Base-by-base conservation (phyloP, 306 rosid species). In the Begonia fuchsioides region DNA sequence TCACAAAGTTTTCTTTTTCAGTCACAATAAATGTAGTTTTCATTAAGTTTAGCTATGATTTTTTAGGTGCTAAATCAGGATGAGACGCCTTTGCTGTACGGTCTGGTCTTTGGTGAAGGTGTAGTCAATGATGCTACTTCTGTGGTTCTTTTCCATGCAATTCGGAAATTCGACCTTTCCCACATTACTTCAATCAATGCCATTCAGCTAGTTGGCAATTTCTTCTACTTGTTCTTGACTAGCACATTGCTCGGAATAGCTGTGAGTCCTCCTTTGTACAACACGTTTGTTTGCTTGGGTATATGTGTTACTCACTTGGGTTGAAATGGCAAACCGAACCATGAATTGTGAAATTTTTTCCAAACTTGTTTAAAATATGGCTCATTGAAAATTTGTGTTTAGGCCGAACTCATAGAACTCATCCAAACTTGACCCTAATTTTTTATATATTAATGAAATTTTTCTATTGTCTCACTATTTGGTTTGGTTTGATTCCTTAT, bases 61-160 rank as follows among this genome's bases (percentile, higher is more conserved):
- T 59, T 57, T 54, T 70, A 81, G 85, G 82, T 77, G 49, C 85
- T 81, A 53, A 64, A 71, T 72, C 82, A 81, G 69, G 82, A 81
- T 14, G 92, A 81, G 71, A 81, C 82, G 10, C 92, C 92, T 17
- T 66, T 66, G 13, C 65, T 81, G 12, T 81, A 81, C 59, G 74
- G 85, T 74, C 62, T 81, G 53, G 79, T 77, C 57, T 76, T 81
- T 32, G 85, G 92, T 15, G 85, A 81, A 72, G 92, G 81, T 9
- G 92, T 81, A 38, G 82, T 77, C 12, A 81, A 81, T 41, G 92
- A 77, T 74, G 92, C 92, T 16, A 74, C 82, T 26, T 74, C 92
- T 35, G 77, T 81, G 49, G 82, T 74, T 18, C 77, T 81, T 53
- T 81, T 81, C 58, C 59, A 77, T 5, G 92, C 85, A 64, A 72